Evolutionary conservation across 345 rosid genomes (phyloP), one percentile per base, ranked within the genome.

Genomic region (Salix udensis): DNA sequence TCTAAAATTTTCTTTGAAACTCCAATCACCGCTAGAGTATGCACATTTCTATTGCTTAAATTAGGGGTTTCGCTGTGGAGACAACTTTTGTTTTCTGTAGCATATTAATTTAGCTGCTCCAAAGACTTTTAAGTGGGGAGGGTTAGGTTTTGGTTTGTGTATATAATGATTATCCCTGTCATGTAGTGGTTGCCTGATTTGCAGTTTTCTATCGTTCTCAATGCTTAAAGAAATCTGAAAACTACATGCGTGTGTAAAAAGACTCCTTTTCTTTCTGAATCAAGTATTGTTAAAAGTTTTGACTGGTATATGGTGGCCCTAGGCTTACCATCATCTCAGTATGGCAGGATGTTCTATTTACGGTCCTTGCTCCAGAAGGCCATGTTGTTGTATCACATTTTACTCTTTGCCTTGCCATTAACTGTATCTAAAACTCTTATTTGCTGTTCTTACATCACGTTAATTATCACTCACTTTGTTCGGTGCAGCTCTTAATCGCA

Each of bases 321-420:
- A 34, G 36, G 48, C 75, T 36, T 72, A 58, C 31, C 24, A 9
- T 24, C 16, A n/a, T 58, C 26, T 73, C 53, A 60, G 24, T 23
- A 52, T 52, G 58, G 7, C 23, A 52, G 23, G 58, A 7, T 19
- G 58, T 19, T 52, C 23, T 52, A 19, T 19, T 52, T 52, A 52
- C 7, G n/a, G 58, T 19, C 58, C 23, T 19, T 19, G 23, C 58
- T 52, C 23, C 18, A 46, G 14, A 46, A 46, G 58, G 58, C 50
- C 44, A 23, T 34, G 31, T 15, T 36, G 5, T 39, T 21, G 24
- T 30, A n/a, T 19, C 26, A 30, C 23, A 39, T 36, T 58, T 48
- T n/a, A 73, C 65, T 19, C 40, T 26, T 70, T 30, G n/a, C 23
- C 34, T 7, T 70, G n/a, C 65, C 65, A 69, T 71, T 71, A 46